Conservation (phyloP, 176 grass and related monocot genomes). For the Dactylis glomerata region DNA sequence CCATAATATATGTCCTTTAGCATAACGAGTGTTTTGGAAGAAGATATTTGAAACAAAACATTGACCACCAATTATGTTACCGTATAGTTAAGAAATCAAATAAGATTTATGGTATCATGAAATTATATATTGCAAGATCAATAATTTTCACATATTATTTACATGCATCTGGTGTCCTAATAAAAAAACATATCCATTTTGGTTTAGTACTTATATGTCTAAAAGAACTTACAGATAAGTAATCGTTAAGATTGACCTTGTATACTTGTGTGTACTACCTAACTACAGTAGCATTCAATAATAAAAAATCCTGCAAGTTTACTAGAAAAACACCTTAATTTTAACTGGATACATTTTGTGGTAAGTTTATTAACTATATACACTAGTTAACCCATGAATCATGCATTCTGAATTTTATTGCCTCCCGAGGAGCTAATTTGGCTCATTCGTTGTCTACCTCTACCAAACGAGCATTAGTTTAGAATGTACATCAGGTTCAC, state of each 20-base stretch:
- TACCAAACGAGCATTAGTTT: constrained; percentile 21
- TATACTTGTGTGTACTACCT: background rate
- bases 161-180: background rate
- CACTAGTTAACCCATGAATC: constrained; percentile 12
- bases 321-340: background rate
- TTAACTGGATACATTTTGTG: background rate
- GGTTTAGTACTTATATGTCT: background rate
- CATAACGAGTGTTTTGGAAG: background rate
- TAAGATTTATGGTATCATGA: background rate
- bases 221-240: background rate
- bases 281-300: background rate
- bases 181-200: background rate
- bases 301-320: background rate
- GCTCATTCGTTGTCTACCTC: background rate
- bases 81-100: background rate
- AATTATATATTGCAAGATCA: background rate
- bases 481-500: background rate
- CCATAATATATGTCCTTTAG: background rate
- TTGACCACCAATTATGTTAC: background rate
- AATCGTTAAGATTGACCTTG: background rate
- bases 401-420: constrained; percentile 6
- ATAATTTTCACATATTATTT: background rate
- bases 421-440: background rate
- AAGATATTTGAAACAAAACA: background rate
- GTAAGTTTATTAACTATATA: background rate